Evolutionary conservation across 106 monocot genomes (phyloP), one percentile per base, ranked within the genome.

Genomic region (Dendrobium huoshanense): DNA sequence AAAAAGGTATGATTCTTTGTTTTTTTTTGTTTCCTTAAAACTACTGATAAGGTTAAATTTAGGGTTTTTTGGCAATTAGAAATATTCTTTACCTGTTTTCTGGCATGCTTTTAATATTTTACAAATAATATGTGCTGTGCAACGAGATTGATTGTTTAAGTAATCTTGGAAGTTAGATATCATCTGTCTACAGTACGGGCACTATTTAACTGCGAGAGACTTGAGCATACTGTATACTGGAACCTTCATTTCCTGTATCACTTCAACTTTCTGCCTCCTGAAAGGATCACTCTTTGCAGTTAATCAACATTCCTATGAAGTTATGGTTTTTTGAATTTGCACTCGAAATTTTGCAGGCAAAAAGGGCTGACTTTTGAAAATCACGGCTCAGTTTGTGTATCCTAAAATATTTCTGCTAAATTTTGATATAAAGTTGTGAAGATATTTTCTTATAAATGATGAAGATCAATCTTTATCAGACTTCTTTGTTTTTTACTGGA

Each of bases 1-100:
- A 94, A 61, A 95, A 95, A 91, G 95, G 95, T 95, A 79, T 5
- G 20, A 25, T 44, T 54, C 15, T 56, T 40, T 27, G 0, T 47
- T 73, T 73, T 42, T 27, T 55, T 19, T 61, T 7, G 1, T 61
- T 61, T 22, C 61, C 8, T 61, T 4, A 18, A n/a, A 61, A 61
- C 4, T 61, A 61, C 24, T 22, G 5, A 22, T 22, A 61, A 22
- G 22, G 61, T 61, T 61, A 61, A 61, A n/a, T 61, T 61, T 61
- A 22, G 61, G 61, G 15, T 4, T 61, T 61, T 37, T 22, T n/a
- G 4, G 0, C 5, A 22, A 19, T 61, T 4, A 61, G 5, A n/a
- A 61, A 61, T 61, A 20, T 8, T 61, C 6, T 61, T 61, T 61
- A 61, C 22, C 51, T 61, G n/a, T 61, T 22, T 61, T 1, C 8